A percentile compares a stretch with the other conserved stretches of the same genome.
phyloP scores from a whole-genome alignment of 768 basidiomycete genomes.

The Naematelia aurantialba region DNA sequence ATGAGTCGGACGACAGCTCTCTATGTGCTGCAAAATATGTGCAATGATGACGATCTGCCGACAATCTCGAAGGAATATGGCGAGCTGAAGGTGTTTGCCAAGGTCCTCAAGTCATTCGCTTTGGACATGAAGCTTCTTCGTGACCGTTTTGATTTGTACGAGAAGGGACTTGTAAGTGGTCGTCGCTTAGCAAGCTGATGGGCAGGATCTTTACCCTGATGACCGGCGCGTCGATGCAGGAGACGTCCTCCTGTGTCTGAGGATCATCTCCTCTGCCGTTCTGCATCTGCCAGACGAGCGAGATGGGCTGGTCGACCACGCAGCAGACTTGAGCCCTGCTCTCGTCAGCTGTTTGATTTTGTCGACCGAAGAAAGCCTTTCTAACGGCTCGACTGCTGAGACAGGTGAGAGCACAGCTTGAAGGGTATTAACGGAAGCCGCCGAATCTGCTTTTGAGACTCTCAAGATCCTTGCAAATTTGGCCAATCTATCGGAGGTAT shows the following conservation, averaged over 20 bases:
- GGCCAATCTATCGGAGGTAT: constrained; percentile 2
- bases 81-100: neutral
- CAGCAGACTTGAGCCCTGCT: neutral
- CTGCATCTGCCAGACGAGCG: neutral
- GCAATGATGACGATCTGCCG: neutral
- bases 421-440: neutral
- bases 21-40: neutral
- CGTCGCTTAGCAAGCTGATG: neutral
- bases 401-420: neutral
- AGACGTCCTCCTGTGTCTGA: constrained; percentile 3
- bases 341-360: neutral
- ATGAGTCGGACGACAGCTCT: neutral
- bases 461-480: constrained; percentile 14
- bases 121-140: constrained; percentile 8
- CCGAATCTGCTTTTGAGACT: neutral
- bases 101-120: constrained; percentile 2
- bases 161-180: constrained; percentile 35
- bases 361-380: neutral
- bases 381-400: neutral
- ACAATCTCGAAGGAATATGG: neutral
- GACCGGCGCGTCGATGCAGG: neutral
- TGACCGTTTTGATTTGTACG: constrained; percentile 28
- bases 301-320: neutral
- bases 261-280: constrained; percentile 1
- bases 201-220: constrained; percentile 1